Base-by-base conservation (phyloP, 2,329 filamentous ascomycete genomes). In the Verticillium dahliae region DNA sequence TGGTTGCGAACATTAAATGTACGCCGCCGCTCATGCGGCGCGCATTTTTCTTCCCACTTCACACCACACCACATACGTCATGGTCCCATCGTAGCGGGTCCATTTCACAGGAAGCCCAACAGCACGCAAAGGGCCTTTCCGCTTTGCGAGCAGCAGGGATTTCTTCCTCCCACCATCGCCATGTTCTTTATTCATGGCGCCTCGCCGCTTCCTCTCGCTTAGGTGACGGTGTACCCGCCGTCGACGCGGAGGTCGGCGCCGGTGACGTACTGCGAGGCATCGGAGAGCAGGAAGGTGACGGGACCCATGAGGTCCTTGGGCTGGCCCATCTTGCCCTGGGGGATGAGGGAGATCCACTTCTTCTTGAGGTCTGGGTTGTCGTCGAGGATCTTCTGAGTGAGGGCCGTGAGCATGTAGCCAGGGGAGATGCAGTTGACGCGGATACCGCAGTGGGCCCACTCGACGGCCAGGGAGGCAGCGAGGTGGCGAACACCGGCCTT, bases 371-470 rank as follows among this genome's bases (percentile, higher is more conserved):
- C 91, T 22, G 93, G 92, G 75, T 96, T 96, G 63, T 97, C 92
- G 66, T 95, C 90, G 33, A 98, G 85, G 68, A 98, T 97, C 80
- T 96, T 96, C 79, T 92, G 87, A 52, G 92, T 97, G 90, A 97
- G 78, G 62, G 92, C 90, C 15, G 94, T 97, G 67, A 97, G 80
- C 94, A 98, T 98, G 77, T 98, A 98, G 55, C 95, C 94, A 0
- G 94, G 94, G 35, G 89, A 92, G 73, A 98, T 95, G 76, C 91
- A 95, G 80, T 98, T 98, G 67, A 98, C 94, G 39, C 94, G 86
- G 71, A 98, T 97, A 67, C 89, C 89, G 41, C 89, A 86, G 67
- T 88, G 83, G 0, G 94, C 92, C 94, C 95, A 98, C 76, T 98
- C 95, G 58, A 97, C 93, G 39, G 93, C 93, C 69, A 97, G 82